phyloP scores from a whole-genome alignment of 2,329 filamentous ascomycete species.

The Cladophialophora psammophila region DNA sequence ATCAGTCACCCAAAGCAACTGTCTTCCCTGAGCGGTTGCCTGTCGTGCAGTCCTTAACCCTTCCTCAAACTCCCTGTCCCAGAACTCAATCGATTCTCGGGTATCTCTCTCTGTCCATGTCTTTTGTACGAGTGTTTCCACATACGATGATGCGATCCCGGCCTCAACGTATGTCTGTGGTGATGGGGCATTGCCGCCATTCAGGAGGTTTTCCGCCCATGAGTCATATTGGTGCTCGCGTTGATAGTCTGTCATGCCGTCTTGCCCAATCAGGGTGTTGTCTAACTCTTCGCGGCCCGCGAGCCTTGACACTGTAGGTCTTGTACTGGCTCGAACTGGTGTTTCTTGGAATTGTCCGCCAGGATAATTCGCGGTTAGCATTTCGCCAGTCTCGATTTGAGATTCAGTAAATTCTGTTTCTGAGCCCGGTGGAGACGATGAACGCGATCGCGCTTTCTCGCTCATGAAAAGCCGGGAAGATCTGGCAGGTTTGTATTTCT shows the following conservation, averaged over 20 bases:
- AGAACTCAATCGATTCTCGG: slow-evolving; percentile 31
- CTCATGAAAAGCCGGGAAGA: slow-evolving; percentile 35
- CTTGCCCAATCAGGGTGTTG: slow-evolving; percentile 29
- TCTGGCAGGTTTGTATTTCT: slow-evolving; percentile 36
- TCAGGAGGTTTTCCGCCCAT: slow-evolving; percentile 30
- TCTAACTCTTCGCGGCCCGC: slow-evolving; percentile 30
- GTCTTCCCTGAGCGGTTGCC: slow-evolving; percentile 25
- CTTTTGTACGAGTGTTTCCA: slow-evolving; percentile 33
- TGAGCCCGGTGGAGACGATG: slow-evolving; percentile 30
- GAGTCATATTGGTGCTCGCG: slow-evolving; percentile 34
- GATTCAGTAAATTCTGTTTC: slow-evolving; percentile 25
- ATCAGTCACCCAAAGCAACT: slow-evolving; percentile 34
- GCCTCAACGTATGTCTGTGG: slow-evolving; percentile 35
- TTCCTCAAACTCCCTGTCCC: slow-evolving; percentile 34
- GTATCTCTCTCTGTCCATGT: slow-evolving; percentile 35
- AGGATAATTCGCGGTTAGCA: neutral
- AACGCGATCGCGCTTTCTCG: slow-evolving; percentile 34
- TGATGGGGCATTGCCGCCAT: slow-evolving; percentile 11
- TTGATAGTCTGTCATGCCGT: slow-evolving; percentile 36
- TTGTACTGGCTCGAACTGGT: neutral
- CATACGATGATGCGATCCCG: slow-evolving; percentile 26
- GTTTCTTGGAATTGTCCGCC: slow-evolving; percentile 3
- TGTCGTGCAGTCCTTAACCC: slow-evolving; percentile 29
- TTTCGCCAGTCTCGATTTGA: slow-evolving; percentile 18
- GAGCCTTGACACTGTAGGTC: neutral